These are phyloP conservation scores for Actinomucor elegans DNA, from an alignment of 371 early-diverging fungal genomes.

Conservation along the genomic window DNA sequence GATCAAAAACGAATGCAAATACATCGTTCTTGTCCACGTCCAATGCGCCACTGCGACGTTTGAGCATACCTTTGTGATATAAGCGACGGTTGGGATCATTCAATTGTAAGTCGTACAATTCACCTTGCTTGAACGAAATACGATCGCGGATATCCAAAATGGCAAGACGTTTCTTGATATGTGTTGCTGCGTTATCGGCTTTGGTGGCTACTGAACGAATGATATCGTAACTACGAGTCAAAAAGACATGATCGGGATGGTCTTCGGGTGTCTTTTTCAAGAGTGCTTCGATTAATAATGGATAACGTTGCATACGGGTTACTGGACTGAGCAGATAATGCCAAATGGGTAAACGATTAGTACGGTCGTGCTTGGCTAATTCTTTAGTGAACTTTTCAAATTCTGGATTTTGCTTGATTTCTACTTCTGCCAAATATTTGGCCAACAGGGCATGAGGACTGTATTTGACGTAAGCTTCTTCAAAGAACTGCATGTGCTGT, in stretches of 20 bases:
- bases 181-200: constrained; percentile 34
- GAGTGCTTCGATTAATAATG: constrained; percentile 81
- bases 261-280: constrained; percentile 83
- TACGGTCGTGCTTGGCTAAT: constrained; percentile 60
- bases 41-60: constrained; percentile 63
- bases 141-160: constrained; percentile 39
- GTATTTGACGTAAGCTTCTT: constrained; percentile 83
- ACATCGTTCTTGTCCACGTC: constrained; percentile 73
- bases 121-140: constrained; percentile 51
- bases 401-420: constrained; percentile 63
- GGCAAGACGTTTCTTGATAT: constrained; percentile 30
- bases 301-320: constrained; percentile 89
- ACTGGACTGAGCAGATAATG: constrained; percentile 67
- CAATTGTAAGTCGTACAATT: constrained; percentile 68
- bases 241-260: constrained; percentile 78
- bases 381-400: constrained; percentile 75
- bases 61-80: constrained; percentile 78
- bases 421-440: constrained; percentile 76
- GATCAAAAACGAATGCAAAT: constrained; percentile 86
- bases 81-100: constrained; percentile 69
- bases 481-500: constrained; percentile 70
- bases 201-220: constrained; percentile 35
- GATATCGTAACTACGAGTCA: constrained; percentile 71
- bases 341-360: constrained; percentile 65
- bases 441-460: constrained; percentile 86